These are phyloP conservation scores for Meyerozyma sp. DNA, from an alignment of 1,139 yeast genomes.

Conservation along the genomic window DNA sequence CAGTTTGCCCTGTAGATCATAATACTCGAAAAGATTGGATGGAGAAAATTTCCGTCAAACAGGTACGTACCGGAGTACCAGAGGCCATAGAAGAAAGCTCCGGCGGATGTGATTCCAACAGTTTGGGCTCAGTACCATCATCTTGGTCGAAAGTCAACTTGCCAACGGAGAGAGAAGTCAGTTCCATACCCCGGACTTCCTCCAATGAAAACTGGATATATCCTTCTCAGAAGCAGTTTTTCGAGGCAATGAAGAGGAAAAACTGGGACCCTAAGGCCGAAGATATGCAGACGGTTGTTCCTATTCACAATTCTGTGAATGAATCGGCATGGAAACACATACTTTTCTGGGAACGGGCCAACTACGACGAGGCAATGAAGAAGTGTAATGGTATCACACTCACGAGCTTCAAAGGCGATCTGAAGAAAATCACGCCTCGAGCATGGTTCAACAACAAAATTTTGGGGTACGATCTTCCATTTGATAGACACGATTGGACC, in stretches of 20 bases:
- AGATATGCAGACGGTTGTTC: conserved; percentile 90
- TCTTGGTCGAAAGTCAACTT: conserved; percentile 28
- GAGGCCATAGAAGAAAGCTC: conserved; percentile 35
- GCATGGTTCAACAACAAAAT: conserved; percentile 68
- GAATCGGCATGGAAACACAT: conserved; percentile 91
- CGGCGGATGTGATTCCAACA: conserved; percentile 44
- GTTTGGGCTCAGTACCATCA: conserved; percentile 6
- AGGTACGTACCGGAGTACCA: conserved; percentile 16
- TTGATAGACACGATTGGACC: conserved; percentile 96
- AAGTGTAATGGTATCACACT: conserved; percentile 81
- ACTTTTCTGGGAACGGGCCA: conserved; percentile 69
- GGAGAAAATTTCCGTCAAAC: conserved; percentile 23
- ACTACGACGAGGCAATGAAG: conserved; percentile 43
- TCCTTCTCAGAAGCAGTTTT: conserved; percentile 93
- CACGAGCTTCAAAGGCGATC: conserved; percentile 86
- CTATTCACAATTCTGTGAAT: conserved; percentile 90
- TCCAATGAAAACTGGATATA: conserved; percentile 74
- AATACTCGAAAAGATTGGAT: conserved; percentile 18
- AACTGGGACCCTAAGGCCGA: conserved; percentile 76
- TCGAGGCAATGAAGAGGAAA: conserved; percentile 88
- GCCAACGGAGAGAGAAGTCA: conserved; percentile 68
- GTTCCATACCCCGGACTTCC: conserved; percentile 81
- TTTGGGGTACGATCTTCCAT: conserved; percentile 70
- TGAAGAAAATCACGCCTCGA: conserved; percentile 78
- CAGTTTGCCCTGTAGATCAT: conserved; percentile 24